Conservation (phyloP, 768 basidiomycete genomes). For the Suillus clintonianus region DNA sequence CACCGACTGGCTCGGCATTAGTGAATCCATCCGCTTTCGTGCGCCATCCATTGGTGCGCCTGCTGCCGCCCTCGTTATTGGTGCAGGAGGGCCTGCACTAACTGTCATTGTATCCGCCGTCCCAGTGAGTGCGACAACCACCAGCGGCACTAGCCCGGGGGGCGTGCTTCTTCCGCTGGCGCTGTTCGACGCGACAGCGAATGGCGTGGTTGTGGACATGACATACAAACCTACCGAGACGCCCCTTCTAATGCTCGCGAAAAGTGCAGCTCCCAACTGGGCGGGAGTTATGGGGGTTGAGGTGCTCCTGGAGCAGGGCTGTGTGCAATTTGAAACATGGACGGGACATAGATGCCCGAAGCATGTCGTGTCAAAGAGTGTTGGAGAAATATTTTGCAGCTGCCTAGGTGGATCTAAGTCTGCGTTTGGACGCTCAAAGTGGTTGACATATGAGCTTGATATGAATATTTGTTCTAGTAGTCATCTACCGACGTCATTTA, state of each 20-base stretch:
- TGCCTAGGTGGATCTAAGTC: neutral
- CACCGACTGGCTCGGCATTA: conserved; percentile 94
- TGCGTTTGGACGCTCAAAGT: neutral
- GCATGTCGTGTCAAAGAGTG: conserved; percentile 40
- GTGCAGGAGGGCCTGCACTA: conserved; percentile 70
- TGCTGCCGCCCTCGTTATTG: conserved; percentile 77
- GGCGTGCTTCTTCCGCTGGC: conserved; percentile 53
- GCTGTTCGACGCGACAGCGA: conserved; percentile 60
- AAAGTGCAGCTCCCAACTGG: conserved; percentile 56
- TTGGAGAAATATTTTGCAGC: conserved; percentile 44
- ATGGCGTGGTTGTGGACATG: conserved; percentile 87
- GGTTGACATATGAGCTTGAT: neutral
- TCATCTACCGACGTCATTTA: neutral
- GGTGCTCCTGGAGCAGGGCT: conserved; percentile 88
- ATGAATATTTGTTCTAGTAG: neutral
- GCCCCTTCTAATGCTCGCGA: conserved; percentile 72
- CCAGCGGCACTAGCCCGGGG: conserved; percentile 31
- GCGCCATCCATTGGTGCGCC: conserved; percentile 38
- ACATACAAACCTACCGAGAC: conserved; percentile 91
- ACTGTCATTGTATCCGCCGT: conserved; percentile 88
- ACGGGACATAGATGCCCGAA: conserved; percentile 66
- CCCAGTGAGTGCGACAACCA: conserved; percentile 65
- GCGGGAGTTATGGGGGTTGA: conserved; percentile 75
- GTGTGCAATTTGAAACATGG: conserved; percentile 82
- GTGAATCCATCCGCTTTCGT: conserved; percentile 48